phyloP scores from a whole-genome alignment of 768 basidiomycete species.

The Agrocybe pediades region DNA sequence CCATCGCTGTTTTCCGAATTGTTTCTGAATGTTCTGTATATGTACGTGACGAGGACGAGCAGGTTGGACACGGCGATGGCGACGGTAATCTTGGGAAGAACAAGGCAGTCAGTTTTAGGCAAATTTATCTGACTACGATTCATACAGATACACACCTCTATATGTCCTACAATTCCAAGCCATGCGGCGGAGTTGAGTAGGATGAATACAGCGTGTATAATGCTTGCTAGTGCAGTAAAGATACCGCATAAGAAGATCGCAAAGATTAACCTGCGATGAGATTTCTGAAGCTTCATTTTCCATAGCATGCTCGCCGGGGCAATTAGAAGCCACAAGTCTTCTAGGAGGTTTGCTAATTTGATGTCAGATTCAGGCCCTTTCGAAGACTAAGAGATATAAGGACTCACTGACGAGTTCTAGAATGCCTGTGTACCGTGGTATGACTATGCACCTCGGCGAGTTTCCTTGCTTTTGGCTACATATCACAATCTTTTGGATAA shows the following conservation, averaged over 20 bases:
- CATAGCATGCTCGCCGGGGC: background rate
- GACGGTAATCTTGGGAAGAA: background rate
- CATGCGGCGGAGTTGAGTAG: background rate
- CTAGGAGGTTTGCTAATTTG: background rate
- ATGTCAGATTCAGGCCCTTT: too few relatives aligned
- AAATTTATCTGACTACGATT: background rate
- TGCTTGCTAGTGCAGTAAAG: background rate
- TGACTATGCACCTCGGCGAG: background rate
- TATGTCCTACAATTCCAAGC: background rate
- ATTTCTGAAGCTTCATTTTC: background rate
- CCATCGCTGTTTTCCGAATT: background rate
- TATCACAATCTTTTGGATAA: slow-evolving; percentile 1
- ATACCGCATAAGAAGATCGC: background rate
- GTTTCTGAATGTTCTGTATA: background rate
- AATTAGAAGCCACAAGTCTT: background rate
- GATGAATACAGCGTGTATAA: background rate
- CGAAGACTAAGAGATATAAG: background rate
- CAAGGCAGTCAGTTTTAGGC: background rate
- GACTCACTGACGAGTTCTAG: slow-evolving; percentile 8
- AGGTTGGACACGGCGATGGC: background rate
- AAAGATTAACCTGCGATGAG: background rate
- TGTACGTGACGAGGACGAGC: background rate
- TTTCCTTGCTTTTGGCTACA: background rate
- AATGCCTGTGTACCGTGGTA: background rate
- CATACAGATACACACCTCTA: background rate